Conservation (phyloP, 2,329 filamentous ascomycete genomes). For the Apiospora malaysiana region DNA sequence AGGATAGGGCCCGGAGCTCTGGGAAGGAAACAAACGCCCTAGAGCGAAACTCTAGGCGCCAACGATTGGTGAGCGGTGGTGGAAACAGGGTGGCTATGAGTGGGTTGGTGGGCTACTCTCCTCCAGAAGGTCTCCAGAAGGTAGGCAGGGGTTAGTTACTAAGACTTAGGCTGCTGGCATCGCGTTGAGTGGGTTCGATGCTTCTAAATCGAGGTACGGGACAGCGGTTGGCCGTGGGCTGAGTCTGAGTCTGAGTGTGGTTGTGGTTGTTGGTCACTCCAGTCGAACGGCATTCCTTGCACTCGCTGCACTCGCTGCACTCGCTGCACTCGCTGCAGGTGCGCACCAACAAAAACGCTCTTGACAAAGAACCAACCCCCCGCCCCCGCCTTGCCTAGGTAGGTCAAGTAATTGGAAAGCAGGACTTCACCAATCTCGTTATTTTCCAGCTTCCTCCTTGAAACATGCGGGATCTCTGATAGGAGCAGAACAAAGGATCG, state of each 20-base stretch:
- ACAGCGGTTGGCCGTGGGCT: not conserved
- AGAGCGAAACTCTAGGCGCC: not conserved
- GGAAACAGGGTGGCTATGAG: not conserved
- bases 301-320: not conserved
- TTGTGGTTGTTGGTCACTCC: not conserved
- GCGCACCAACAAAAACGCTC: not conserved
- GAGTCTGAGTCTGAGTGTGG: too few species aligned
- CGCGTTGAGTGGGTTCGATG: not conserved
- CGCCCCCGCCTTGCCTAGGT: not conserved
- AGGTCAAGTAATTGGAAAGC: not conserved
- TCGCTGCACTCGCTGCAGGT: not conserved
- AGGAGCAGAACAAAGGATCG: not conserved
- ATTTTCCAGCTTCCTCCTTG: not conserved
- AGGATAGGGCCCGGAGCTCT: not conserved
- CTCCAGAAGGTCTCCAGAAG: not conserved
- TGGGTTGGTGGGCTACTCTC: not conserved
- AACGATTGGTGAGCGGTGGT: slow-evolving; percentile 3
- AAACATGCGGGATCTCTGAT: not conserved
- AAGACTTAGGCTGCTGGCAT: not conserved
- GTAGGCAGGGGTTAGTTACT: not conserved
- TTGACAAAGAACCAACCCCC: not conserved
- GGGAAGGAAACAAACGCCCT: not conserved
- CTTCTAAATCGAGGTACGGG: slow-evolving; percentile 5
- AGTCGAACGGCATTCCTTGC: too few species aligned
- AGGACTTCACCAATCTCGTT: not conserved